Percentiles rank a stretch among this genome's conserved stretches.
phyloP scores from a whole-genome alignment of 305 asterid species.

The Ilex paraguariensis region DNA sequence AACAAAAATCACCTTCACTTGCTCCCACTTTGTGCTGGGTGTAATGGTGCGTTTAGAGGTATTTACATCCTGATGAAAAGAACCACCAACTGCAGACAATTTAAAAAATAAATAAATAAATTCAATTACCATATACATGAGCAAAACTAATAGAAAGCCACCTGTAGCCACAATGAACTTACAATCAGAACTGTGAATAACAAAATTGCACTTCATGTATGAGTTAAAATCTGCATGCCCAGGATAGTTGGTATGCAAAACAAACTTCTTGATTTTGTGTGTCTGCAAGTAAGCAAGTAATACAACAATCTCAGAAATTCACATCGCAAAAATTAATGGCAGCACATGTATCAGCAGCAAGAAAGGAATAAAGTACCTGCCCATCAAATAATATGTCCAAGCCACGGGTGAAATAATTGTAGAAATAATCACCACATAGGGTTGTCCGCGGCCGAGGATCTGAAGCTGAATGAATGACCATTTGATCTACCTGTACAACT shows the following conservation, averaged over 20 bases:
- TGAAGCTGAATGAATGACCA: slow-evolving; percentile 89
- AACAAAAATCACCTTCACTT: slow-evolving; percentile 58
- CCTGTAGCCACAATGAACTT: slow-evolving; percentile 18
- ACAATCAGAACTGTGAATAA: slow-evolving; percentile 54
- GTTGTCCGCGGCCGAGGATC: slow-evolving; percentile 82
- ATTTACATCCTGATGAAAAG: slow-evolving; percentile 47
- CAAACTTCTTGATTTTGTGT: slow-evolving; percentile 82
- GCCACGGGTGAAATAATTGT: slow-evolving; percentile 85
- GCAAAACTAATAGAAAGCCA: not conserved
- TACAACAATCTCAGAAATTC: slow-evolving; percentile 10
- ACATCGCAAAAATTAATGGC: not conserved
- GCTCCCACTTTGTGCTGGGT: slow-evolving; percentile 88
- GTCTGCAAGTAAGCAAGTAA: slow-evolving; percentile 39
- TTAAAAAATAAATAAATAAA: not conserved
- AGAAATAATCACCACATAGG: slow-evolving; percentile 88
- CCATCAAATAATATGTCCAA: slow-evolving; percentile 88
- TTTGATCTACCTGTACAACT: slow-evolving; percentile 71
- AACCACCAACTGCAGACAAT: slow-evolving; percentile 41
- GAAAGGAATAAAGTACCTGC: slow-evolving; percentile 41
- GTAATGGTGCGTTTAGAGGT: slow-evolving; percentile 49
- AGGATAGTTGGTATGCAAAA: slow-evolving; percentile 88
- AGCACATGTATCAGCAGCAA: not conserved
- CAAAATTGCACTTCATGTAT: slow-evolving; percentile 87
- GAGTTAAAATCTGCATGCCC: slow-evolving; percentile 95
- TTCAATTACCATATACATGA: not conserved